phyloP scores from a whole-genome alignment of 345 rosid species.

The Aurinia saxatilis region DNA sequence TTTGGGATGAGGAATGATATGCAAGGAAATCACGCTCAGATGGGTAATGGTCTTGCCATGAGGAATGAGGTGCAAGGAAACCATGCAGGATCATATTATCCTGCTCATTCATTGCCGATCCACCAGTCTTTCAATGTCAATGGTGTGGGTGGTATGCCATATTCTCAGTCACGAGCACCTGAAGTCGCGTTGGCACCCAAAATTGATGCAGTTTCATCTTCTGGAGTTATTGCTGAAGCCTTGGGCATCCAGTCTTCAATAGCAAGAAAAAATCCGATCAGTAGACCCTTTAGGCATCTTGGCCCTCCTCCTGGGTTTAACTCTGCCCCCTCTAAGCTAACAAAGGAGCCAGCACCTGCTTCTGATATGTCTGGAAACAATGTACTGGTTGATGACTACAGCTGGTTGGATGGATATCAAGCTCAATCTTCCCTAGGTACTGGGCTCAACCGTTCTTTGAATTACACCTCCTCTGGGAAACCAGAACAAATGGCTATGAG shows the following conservation, averaged over 20 bases:
- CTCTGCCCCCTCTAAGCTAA: conserved; percentile 54
- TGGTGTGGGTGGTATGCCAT: conserved; percentile 32
- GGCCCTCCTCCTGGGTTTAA: conserved; percentile 98
- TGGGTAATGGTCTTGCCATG: conserved; percentile 48
- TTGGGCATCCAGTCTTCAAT: conserved; percentile 35
- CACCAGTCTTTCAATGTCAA: conserved; percentile 40
- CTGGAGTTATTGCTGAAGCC: conserved; percentile 42
- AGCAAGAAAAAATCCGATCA: conserved; percentile 59
- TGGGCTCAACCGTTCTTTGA: conserved; percentile 39
- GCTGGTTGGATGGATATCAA: conserved; percentile 98
- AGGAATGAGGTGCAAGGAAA: conserved; percentile 49
- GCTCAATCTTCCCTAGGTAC: conserved; percentile 40
- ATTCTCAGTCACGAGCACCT: conserved; percentile 35
- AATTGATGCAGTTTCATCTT: conserved; percentile 36
- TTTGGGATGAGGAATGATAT: conserved; percentile 41
- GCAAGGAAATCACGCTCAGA: conserved; percentile 22
- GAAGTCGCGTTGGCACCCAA: conserved; percentile 43
- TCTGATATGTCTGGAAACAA: conserved; percentile 28
- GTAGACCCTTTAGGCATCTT: conserved; percentile 65
- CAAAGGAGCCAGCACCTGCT: conserved; percentile 38
- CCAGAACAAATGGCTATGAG: conserved; percentile 38
- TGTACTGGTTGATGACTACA: conserved; percentile 68
- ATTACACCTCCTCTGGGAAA: conserved; percentile 37
- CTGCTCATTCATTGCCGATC: conserved; percentile 25
- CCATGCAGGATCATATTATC: conserved; percentile 29